These are phyloP conservation scores for Chamaecrista fasciculata DNA, from an alignment of 306 rosid genomes.

Conservation along the genomic window DNA sequence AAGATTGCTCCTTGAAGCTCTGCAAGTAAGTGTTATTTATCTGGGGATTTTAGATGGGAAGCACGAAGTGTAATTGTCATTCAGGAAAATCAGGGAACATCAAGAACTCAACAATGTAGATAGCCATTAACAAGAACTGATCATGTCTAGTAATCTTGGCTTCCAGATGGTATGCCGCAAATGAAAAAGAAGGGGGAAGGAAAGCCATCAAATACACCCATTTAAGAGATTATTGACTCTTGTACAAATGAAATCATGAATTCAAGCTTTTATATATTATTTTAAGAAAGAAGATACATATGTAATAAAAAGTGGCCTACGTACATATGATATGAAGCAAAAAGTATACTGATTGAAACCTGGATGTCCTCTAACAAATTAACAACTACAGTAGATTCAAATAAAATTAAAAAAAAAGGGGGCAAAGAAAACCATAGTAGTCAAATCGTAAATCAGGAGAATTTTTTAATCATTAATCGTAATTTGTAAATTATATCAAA, in stretches of 20 bases:
- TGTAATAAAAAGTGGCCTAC: neutral
- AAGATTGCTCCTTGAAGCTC: neutral
- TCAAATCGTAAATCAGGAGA: too few relatives aligned
- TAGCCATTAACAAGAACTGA: neutral
- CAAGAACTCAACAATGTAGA: constrained; percentile 3
- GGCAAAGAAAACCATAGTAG: too few relatives aligned
- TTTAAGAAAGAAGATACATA: neutral
- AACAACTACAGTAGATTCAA: too few relatives aligned
- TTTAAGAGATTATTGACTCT: neutral
- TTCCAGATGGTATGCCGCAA: neutral
- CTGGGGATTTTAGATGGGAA: neutral
- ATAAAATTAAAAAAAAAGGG: too few relatives aligned
- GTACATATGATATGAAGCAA: neutral
- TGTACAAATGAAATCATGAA: constrained; percentile 13
- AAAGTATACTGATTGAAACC: neutral
- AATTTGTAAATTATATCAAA: too few relatives aligned
- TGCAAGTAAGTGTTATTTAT: neutral
- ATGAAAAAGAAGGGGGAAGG: neutral
- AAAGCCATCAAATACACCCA: constrained; percentile 1
- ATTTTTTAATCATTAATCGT: too few relatives aligned
- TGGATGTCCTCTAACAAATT: too few relatives aligned
- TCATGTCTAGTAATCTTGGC: neutral
- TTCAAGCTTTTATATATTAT: neutral
- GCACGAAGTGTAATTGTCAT: neutral
- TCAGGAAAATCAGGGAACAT: constrained; percentile 1